A percentile compares a stretch with the other conserved stretches of the same genome.
Conservation (phyloP, 2,329 filamentous ascomycete genomes). For the Diaporthe batatas region DNA sequence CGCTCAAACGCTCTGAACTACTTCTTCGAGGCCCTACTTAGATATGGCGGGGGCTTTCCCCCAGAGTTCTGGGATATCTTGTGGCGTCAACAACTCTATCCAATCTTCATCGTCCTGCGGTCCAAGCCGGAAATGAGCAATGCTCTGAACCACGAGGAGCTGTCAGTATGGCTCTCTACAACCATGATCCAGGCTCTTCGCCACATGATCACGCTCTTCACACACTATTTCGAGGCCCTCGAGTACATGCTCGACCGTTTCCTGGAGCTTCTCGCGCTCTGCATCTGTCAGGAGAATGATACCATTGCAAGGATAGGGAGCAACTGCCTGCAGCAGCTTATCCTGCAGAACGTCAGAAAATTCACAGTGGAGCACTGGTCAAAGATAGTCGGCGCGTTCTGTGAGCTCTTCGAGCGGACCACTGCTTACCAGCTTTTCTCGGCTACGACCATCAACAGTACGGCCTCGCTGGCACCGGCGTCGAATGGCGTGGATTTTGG, state of each 20-base stretch:
- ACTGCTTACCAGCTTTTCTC: constrained; percentile 97
- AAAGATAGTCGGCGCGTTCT: constrained; percentile 95
- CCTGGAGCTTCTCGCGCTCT: constrained; percentile 91
- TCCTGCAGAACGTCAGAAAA: constrained; percentile 95
- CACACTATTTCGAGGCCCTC: constrained; percentile 95
- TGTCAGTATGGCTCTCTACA: constrained; percentile 98
- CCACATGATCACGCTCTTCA: constrained; percentile 99
- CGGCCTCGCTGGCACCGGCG: constrained; percentile 64
- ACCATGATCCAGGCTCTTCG: constrained; percentile 99
- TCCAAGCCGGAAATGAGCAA: constrained; percentile 97
- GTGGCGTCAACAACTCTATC: constrained; percentile 96
- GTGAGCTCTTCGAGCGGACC: constrained; percentile 93
- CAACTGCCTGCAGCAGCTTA: constrained; percentile 96
- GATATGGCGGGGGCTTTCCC: constrained; percentile 91
- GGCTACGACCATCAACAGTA: constrained; percentile 72
- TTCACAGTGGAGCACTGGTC: constrained; percentile 90
- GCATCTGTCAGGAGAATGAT: constrained; percentile 99
- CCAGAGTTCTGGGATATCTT: constrained; percentile 98
- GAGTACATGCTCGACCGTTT: constrained; percentile 99
- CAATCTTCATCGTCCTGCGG: constrained; percentile 97
- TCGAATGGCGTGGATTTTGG: constrained; percentile 68
- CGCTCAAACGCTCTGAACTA: constrained; percentile 92
- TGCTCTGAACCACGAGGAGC: constrained; percentile 93
- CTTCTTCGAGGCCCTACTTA: constrained; percentile 93
- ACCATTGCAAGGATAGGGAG: constrained; percentile 98